Evolutionary conservation across 495 filamentous ascomycete genomes (phyloP).

Genomic region (Pseudoneurospora amorphoporcata): DNA sequence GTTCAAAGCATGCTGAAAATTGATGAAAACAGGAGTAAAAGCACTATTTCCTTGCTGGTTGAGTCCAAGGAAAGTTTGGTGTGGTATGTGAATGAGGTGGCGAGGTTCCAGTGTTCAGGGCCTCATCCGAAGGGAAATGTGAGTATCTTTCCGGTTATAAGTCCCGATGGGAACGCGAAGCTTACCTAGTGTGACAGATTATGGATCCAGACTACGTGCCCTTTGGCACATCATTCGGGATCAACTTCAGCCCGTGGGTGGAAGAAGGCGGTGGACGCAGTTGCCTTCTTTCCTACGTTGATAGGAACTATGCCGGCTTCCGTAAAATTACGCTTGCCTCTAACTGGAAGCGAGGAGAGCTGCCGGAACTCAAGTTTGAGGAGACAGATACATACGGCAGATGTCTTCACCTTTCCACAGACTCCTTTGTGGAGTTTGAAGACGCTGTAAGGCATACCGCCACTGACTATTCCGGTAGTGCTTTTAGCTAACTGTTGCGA

Average conservation of each 20-base stretch:
- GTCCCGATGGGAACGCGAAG: not conserved
- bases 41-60: not conserved
- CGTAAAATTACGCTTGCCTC: constrained; percentile 24
- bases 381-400: constrained; percentile 23
- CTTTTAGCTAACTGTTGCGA: constrained; percentile 5
- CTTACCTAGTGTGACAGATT: constrained; percentile 3
- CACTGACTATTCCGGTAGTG: not conserved
- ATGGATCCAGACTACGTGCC: constrained; percentile 31
- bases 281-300: constrained; percentile 29
- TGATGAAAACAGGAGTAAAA: constrained; percentile 7
- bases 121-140: constrained; percentile 29
- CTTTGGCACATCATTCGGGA: constrained; percentile 32
- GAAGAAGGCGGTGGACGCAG: constrained; percentile 16
- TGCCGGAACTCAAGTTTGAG: constrained; percentile 18
- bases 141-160: constrained; percentile 6
- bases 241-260: constrained; percentile 36
- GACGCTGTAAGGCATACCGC: constrained; percentile 21
- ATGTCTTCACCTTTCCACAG: constrained; percentile 32
- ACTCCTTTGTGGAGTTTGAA: constrained; percentile 39
- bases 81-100: constrained; percentile 35
- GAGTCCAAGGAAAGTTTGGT: constrained; percentile 15
- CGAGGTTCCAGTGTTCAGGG: constrained; percentile 29
- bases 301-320: constrained; percentile 37
- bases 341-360: constrained; percentile 12
- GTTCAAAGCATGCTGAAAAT: constrained; percentile 20